Conservation (phyloP, 192 early-diverging fungal genomes). For the Chytriomyces hyalinus region DNA sequence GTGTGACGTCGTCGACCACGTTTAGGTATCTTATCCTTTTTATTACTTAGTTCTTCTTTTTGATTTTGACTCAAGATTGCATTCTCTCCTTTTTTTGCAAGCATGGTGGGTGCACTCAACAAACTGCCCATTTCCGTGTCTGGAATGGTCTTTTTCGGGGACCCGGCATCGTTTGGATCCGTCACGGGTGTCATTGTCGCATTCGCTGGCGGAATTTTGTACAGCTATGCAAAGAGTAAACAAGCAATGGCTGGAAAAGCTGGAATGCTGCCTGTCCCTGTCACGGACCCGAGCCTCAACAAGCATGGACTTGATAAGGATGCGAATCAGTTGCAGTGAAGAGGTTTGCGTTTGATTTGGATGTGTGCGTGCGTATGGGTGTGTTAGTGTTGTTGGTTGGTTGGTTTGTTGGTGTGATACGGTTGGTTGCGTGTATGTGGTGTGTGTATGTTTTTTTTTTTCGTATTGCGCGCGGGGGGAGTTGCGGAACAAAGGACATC, state of each 20-base stretch:
- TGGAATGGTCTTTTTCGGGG: conserved; percentile 94
- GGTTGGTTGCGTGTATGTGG: neutral
- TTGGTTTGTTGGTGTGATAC: neutral
- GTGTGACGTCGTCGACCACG: conserved; percentile 65
- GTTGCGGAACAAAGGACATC: too few relatives aligned
- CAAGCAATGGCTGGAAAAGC: neutral
- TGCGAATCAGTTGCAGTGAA: neutral
- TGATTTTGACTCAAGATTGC: neutral
- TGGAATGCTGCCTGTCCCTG: neutral
- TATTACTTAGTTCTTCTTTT: too few relatives aligned
- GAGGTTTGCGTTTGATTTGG: too few relatives aligned
- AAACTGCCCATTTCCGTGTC: conserved; percentile 95
- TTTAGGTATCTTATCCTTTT: conserved; percentile 45
- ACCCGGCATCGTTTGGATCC: conserved; percentile 75
- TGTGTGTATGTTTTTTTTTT: neutral
- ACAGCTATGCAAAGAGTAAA: conserved; percentile 30
- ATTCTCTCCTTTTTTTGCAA: conserved; percentile 12
- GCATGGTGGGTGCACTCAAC: conserved; percentile 97
- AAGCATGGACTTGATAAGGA: conserved; percentile 22
- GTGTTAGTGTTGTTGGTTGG: neutral
- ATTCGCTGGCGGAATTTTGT: conserved; percentile 27
- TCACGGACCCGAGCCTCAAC: neutral
- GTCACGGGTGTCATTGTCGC: conserved; percentile 83
- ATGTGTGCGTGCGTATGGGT: neutral
- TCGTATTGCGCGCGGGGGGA: neutral